phyloP scores from a whole-genome alignment of 306 rosid species.

The Sesbania bispinosa region DNA sequence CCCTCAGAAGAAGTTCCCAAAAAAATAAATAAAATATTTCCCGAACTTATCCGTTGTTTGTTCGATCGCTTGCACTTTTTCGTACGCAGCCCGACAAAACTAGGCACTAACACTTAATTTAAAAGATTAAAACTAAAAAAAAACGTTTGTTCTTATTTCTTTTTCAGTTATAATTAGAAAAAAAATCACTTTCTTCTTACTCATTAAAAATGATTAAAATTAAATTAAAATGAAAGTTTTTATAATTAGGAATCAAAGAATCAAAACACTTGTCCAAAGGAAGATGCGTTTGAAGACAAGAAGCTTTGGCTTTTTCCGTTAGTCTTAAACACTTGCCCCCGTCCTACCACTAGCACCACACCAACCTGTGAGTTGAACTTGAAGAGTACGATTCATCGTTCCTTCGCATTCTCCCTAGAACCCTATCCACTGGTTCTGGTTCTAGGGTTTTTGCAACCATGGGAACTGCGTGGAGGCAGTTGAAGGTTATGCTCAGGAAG shows the following conservation, averaged over 20 bases:
- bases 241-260: background rate
- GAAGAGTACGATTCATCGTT: background rate
- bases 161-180: no score
- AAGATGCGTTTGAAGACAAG: background rate
- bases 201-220: no score
- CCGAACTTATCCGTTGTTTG: background rate
- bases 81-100: no score
- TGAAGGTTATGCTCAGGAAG: conserved; percentile 88
- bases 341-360: background rate
- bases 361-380: conserved; percentile 15
- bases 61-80: background rate
- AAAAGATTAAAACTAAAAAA: no score
- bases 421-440: background rate
- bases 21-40: no score
- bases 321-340: background rate
- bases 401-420: background rate
- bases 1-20: no score
- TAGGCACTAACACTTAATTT: no score
- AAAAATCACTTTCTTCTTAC: no score
- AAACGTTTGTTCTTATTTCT: no score
- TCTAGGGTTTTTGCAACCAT: conserved; percentile 47
- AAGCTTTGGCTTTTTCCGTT: background rate
- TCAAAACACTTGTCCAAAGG: background rate
- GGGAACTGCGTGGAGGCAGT: conserved; percentile 72
- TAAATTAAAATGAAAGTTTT: background rate